Evolutionary conservation across 805 yeast genomes (phyloP), one percentile per base, ranked within the genome.

Genomic region (Barnettozyma sp.): DNA sequence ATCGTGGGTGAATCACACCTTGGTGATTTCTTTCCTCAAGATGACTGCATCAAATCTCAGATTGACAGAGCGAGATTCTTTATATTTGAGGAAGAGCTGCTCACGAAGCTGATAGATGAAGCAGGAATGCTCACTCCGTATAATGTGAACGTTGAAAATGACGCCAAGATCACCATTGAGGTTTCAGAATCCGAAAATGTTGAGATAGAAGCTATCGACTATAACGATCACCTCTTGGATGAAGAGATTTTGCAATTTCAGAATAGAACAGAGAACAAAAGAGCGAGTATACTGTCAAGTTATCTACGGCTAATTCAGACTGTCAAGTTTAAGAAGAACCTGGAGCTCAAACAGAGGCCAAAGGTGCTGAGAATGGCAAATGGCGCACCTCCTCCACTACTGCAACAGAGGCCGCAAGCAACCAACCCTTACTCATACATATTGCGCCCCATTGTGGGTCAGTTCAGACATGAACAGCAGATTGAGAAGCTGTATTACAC

Each of bases 81-180:
- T 40, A 65, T 88, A 7, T 90, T 90, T 60, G 97, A 90, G 52
- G 92, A 84, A 50, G 97, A 90, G 56, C 65, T 90, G 36, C 85
- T 85, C 62, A 76, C 73, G 56, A 87, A 80, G 47, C 59, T 90
- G 37, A 68, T 78, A 17, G 73, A 78, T 43, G 98, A 90, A 57
- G 85, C 94, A 1, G 70, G 79, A 21, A 54, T 67, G 6, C 62
- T 90, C 39, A 70, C 79, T 8, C 74, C 86, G 14, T 75, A 78
- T 45, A 79, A 82, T 36, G 90, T 85, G 4, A 66, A 68, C 12
- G 70, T 78, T 13, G 76, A 82, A 21, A 71, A 70, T 35, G 74
- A 71, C 34, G 76, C 78, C 41, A 78, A 76, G 45, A 71, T 88
- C 15, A 65, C 71, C 1, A 66, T 85, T 28, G 85, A 82, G 41